Percentiles rank a stretch among this genome's conserved stretches.
Evolutionary conservation across 106 monocot genomes (phyloP).

Genomic region (Iris macrosiphon): DNA sequence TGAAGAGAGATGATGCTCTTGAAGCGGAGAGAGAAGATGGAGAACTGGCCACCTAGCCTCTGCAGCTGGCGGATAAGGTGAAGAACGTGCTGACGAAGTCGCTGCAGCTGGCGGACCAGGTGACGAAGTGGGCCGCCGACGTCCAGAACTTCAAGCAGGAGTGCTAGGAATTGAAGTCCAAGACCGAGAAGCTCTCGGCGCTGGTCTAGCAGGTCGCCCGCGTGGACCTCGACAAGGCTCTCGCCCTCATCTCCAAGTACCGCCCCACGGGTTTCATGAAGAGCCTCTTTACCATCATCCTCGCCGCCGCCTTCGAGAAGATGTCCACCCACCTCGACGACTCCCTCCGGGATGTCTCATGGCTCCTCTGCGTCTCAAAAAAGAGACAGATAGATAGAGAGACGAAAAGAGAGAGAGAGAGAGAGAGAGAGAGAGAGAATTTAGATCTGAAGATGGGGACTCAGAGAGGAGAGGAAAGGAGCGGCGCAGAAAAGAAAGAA

Average conservation of each 20-base stretch:
- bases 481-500: too few relatives aligned
- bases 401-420: too few relatives aligned
- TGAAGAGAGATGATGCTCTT: background rate
- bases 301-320: slow-evolving; percentile 47
- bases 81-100: slow-evolving; percentile 49
- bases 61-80: slow-evolving; percentile 58
- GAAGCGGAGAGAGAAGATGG: slow-evolving; percentile 10
- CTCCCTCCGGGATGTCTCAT: slow-evolving; percentile 62
- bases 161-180: slow-evolving; percentile 44
- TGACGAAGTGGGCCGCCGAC: slow-evolving; percentile 41
- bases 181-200: slow-evolving; percentile 29
- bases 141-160: slow-evolving; percentile 28
- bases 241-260: slow-evolving; percentile 40
- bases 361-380: slow-evolving; percentile 77
- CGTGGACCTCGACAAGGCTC: slow-evolving; percentile 57
- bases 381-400: too few relatives aligned
- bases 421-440: too few relatives aligned
- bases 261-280: slow-evolving; percentile 32
- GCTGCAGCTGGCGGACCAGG: slow-evolving; percentile 63
- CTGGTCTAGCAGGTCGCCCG: slow-evolving; percentile 61
- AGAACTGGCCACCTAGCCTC: too few relatives aligned
- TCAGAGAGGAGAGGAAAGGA: too few relatives aligned
- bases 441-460: too few relatives aligned
- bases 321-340: slow-evolving; percentile 53
- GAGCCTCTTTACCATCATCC: slow-evolving; percentile 53